A percentile compares a stretch with the other conserved stretches of the same genome.
Evolutionary conservation across 805 yeast species (phyloP).

Genomic region (Candida ascalaphidarum): DNA sequence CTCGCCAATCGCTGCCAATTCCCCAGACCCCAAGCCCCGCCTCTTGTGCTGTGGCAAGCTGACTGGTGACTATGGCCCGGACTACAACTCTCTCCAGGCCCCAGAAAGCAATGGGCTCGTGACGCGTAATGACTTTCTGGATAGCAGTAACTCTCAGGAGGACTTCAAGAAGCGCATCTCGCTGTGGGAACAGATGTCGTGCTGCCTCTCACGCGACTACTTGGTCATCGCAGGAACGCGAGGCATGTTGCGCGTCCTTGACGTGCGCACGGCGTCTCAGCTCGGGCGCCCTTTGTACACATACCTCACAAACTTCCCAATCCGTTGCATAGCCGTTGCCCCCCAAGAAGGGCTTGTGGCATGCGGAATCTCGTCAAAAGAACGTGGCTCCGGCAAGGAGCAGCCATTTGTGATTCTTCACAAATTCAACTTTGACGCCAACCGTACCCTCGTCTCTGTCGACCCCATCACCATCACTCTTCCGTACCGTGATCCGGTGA

Average conservation of each 20-base stretch:
- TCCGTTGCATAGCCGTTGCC: constrained; percentile 69
- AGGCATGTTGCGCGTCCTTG: constrained; percentile 58
- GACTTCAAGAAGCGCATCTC: constrained; percentile 26
- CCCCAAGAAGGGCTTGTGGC: constrained; percentile 59
- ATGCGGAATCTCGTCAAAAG: constrained; percentile 77
- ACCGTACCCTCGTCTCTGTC: constrained; percentile 15
- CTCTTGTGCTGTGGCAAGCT: constrained; percentile 61
- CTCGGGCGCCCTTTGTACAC: constrained; percentile 62
- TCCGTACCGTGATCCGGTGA: constrained; percentile 83
- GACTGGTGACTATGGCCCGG: constrained; percentile 59
- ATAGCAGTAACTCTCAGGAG: too few species aligned
- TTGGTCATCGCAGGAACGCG: constrained; percentile 65
- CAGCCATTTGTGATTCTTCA: constrained; percentile 71
- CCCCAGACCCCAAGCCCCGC: constrained; percentile 29
- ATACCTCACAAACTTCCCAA: constrained; percentile 63
- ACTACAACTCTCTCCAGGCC: constrained; percentile 4
- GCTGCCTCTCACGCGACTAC: constrained; percentile 49
- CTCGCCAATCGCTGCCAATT: constrained; percentile 30
- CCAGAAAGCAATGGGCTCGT: too few species aligned
- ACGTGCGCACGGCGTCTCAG: constrained; percentile 5
- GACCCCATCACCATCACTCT: constrained; percentile 66
- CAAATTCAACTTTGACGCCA: constrained; percentile 11
- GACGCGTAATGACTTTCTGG: too few species aligned
- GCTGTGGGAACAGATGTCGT: constrained; percentile 53
- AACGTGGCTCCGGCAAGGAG: constrained; percentile 56